Evolutionary conservation across 148 eudicot genomes (phyloP), one percentile per base, ranked within the genome.

Genomic region (Chenopodium album): DNA sequence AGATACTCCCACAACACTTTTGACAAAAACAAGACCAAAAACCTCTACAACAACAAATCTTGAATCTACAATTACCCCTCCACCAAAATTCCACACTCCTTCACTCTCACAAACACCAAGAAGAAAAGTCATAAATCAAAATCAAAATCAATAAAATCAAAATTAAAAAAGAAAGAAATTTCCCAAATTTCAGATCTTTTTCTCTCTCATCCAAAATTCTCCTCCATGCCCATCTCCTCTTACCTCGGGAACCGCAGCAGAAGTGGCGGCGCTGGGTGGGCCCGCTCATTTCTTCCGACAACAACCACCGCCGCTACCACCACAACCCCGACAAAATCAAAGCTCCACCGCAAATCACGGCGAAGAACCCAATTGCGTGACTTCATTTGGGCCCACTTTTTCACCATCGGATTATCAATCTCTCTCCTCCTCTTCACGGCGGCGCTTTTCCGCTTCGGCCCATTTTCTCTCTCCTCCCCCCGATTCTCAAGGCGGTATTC

Each of bases 141-240:
- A 14, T 17, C 4, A 54, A 11, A 16, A 54, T 28, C 29, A 28
- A 23, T 23, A 23, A 14, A 56, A 56, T 54, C 11, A 19, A 56
- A 56, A 50, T 9, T 2, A 56, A 56, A 56, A 9, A 48, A 50
- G 2, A 48, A 14, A 48, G 13, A 48, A 48, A 50, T 2, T 12
- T 12, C 0, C 13, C 8, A 41, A 41, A 50, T 50, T 56, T 56
- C 7, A 56, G 62, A 56, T 56, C 62, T 56, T 93, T 81, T 47
- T 23, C 9, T 48, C 77, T 50, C 17, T 7, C 11, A 34, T 48
- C 14, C 71, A 47, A 73, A 73, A 2, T 20, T 5, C 13, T 71
- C 76, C 50, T 12, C 48, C 23, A 94, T 95, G 98, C 87, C 91
- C 23, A 91, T 94, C 82, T 93, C 97, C 82, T 88, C 90, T 76